Conservation (phyloP, 2,329 filamentous ascomycete genomes). For the Cytospora paraplurivora region DNA sequence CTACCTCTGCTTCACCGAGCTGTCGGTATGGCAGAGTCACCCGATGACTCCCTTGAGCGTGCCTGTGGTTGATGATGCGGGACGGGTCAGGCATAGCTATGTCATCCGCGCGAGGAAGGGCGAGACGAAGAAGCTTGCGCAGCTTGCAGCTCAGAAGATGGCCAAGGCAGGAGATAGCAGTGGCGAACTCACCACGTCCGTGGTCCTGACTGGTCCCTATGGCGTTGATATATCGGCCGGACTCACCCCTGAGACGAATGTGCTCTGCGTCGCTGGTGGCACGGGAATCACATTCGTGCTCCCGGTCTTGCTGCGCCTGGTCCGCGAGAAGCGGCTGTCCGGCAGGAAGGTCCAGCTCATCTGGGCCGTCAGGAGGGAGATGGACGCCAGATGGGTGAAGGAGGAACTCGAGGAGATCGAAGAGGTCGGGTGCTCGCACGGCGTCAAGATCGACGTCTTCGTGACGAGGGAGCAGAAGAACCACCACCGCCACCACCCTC, state of each 20-base stretch:
- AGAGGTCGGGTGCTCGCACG: slow-evolving; percentile 39
- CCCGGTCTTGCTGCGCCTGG: slow-evolving; percentile 49
- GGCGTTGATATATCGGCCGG: slow-evolving; percentile 52
- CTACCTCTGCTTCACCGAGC: slow-evolving; percentile 67
- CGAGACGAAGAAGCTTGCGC: slow-evolving; percentile 59
- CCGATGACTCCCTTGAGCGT: slow-evolving; percentile 67
- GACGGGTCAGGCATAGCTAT: slow-evolving; percentile 54
- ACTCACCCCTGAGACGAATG: slow-evolving; percentile 45
- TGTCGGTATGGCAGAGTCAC: slow-evolving; percentile 72
- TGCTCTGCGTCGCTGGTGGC: slow-evolving; percentile 59
- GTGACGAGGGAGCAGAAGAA: slow-evolving; percentile 54
- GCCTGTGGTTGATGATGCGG: slow-evolving; percentile 44
- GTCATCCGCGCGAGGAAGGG: slow-evolving; percentile 60
- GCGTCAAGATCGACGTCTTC: slow-evolving; percentile 58
- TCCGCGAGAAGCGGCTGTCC: slow-evolving; percentile 35
- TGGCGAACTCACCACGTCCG: slow-evolving; percentile 45
- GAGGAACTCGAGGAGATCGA: slow-evolving; percentile 56
- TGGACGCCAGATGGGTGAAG: slow-evolving; percentile 60
- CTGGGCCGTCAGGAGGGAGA: slow-evolving; percentile 61
- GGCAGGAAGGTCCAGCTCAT: slow-evolving; percentile 60
- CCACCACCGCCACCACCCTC: slow-evolving; percentile 29
- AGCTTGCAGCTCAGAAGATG: slow-evolving; percentile 45
- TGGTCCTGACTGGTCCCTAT: slow-evolving; percentile 66
- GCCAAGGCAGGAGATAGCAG: slow-evolving; percentile 28
- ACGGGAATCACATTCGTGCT: slow-evolving; percentile 61